Evolutionary conservation across 2,329 filamentous ascomycete species (phyloP).

Genomic region (Chalaropsis ovoidea): DNA sequence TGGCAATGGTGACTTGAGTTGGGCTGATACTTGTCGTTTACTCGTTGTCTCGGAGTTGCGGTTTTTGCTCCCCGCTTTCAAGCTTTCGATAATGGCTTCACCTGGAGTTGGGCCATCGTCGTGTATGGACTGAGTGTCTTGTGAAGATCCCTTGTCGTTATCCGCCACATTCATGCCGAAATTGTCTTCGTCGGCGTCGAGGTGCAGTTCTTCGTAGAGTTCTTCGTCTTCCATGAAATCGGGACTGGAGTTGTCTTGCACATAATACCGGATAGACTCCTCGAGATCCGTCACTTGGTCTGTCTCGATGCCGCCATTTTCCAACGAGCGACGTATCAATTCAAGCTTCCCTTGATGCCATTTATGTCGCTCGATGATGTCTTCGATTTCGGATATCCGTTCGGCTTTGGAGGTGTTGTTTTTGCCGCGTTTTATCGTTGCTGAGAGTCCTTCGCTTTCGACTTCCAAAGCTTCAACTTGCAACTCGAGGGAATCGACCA

Average conservation of each 20-base stretch:
- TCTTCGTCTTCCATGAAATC: conserved; percentile 92
- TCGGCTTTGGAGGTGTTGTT: conserved; percentile 74
- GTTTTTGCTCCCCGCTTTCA: conserved; percentile 36
- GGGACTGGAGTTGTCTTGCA: conserved; percentile 75
- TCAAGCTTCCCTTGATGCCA: conserved; percentile 94
- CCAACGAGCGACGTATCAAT: conserved; percentile 75
- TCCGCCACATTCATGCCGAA: conserved; percentile 67
- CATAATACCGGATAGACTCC: conserved; percentile 90
- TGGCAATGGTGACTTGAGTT: conserved; percentile 90
- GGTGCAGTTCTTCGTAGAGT: conserved; percentile 87
- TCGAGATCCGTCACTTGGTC: conserved; percentile 81
- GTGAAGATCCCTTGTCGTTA: conserved; percentile 81
- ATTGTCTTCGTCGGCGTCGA: conserved; percentile 82
- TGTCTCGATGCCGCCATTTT: conserved; percentile 83
- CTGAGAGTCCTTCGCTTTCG: conserved; percentile 75
- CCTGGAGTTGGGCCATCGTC: conserved; percentile 54
- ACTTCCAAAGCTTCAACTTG: conserved; percentile 91
- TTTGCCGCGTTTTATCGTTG: conserved; percentile 90
- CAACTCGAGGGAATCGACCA: conserved; percentile 85
- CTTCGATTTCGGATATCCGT: conserved; percentile 75
- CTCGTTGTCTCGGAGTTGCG: conserved; percentile 44
- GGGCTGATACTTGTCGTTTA: conserved; percentile 66
- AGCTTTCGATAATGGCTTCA: conserved; percentile 23
- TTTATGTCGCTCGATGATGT: conserved; percentile 81
- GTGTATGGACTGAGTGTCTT: conserved; percentile 85